phyloP scores from a whole-genome alignment of 1,284 basidiomycete genomes.

The Ceratobasidium sp. region DNA sequence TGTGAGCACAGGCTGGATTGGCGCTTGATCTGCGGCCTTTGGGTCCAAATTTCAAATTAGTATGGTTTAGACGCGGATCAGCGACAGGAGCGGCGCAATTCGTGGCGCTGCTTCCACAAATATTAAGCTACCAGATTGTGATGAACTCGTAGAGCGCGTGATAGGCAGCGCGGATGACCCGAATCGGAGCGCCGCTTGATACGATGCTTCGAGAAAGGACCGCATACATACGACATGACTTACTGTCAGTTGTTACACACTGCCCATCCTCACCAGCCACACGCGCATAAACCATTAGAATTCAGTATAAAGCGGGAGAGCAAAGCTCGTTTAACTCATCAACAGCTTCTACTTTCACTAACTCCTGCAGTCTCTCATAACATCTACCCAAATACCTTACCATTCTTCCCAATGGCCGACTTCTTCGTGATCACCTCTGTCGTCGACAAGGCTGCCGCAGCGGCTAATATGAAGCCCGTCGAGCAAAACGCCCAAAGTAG shows the following conservation, averaged over 20 bases:
- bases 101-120: background rate
- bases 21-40: background rate
- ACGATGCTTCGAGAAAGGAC: background rate
- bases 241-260: background rate
- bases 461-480: background rate
- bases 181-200: background rate
- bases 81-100: background rate
- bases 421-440: slow-evolving; percentile 27
- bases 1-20: background rate
- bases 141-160: background rate
- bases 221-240: slow-evolving; percentile 13
- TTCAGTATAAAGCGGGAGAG: background rate
- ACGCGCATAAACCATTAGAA: background rate
- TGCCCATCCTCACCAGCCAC: background rate
- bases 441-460: slow-evolving; percentile 18
- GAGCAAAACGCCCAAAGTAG: background rate
- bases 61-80: slow-evolving; percentile 1
- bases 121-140: background rate
- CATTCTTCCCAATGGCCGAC: slow-evolving; percentile 25
- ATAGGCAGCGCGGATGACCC: background rate
- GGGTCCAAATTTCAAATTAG: background rate
- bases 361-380: background rate
- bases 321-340: background rate
- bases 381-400: background rate
- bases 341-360: background rate